These are phyloP conservation scores for Fusarium lyarnte DNA, from an alignment of 2,329 filamentous ascomycete species.

Conservation along the genomic window DNA sequence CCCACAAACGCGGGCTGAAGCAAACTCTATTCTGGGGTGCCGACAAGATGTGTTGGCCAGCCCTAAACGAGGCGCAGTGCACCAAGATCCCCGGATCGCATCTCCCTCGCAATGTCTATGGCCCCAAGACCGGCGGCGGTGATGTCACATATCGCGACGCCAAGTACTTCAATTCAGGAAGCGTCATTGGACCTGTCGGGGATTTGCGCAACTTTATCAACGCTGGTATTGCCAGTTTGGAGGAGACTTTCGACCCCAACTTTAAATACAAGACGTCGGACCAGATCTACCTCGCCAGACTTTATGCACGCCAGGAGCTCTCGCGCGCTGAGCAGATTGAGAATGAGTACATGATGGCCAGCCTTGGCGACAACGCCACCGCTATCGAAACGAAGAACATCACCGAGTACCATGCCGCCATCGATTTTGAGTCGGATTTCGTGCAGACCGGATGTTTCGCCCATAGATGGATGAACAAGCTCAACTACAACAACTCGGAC, in stretches of 20 bases:
- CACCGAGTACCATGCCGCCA: conserved; percentile 24
- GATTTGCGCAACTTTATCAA: conserved; percentile 43
- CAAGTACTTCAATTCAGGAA: conserved; percentile 58
- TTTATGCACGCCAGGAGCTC: conserved; percentile 56
- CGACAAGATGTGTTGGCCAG: conserved; percentile 50
- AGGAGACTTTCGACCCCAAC: conserved; percentile 46
- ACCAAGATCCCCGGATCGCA: conserved; percentile 52
- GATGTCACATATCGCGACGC: conserved; percentile 47
- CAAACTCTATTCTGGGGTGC: conserved; percentile 56
- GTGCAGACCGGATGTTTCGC: conserved; percentile 25
- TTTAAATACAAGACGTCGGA: conserved; percentile 45
- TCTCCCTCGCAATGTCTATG: conserved; percentile 48
- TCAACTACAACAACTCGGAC: conserved; percentile 22
- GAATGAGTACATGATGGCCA: conserved; percentile 17
- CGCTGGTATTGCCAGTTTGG: conserved; percentile 44
- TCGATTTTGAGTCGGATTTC: conserved; percentile 32
- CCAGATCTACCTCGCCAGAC: conserved; percentile 52
- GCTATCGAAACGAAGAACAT: conserved; percentile 28
- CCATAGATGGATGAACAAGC: conserved; percentile 28
- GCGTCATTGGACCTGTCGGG: conserved; percentile 53
- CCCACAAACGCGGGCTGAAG: conserved; percentile 45
- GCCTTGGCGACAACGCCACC: background rate
- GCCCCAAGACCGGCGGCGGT: conserved; percentile 48
- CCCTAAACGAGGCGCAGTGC: conserved; percentile 48
- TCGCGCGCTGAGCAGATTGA: conserved; percentile 46